Evolutionary conservation across 1,284 basidiomycete species (phyloP), one percentile per base, ranked within the genome.

Genomic region (Quambalaria eucalypti): DNA sequence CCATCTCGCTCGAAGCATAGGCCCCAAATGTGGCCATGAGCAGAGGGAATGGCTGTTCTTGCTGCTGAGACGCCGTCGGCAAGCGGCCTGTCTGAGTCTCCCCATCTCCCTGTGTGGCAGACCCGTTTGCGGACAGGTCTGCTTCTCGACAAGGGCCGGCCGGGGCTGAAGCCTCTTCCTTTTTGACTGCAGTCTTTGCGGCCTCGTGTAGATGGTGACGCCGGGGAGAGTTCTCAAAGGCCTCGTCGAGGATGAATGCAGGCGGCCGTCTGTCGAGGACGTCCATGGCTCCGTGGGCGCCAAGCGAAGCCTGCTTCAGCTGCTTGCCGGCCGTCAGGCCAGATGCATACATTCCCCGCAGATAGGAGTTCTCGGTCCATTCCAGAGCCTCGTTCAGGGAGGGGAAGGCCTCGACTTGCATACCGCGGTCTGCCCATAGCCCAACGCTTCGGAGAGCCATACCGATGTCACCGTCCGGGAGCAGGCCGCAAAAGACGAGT

Each of bases 381-480:
- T 97, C 92, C 78, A 97, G 82, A 0, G 91, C 92, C 73, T 96
- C 89, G 70, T 88, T 91, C 63, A 93, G 81, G 6, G 82, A 85
- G 53, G 80, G 81, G 73, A 96, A 95, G 14, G 92, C 78, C 77
- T 95, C 90, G 5, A 73, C 30, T 21, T 64, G 58, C 5, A 65
- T 52, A 30, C 59, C 65, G 1, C 52, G 44, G 21, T 74, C 71
- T 1, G 78, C 84, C 76, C 95, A 83, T 1, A 97, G 80, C 2
- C 83, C 86, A 0, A 89, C 87, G 38, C 59, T 66, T 12, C 66
- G 63, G 28, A 75, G 55, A 2, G 71, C 70, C 0, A 59, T 50
- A 1, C 68, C 73, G 6, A 74, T 64, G 4, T 74, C 71, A 38
- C 65, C 59, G 2, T 72, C 70, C 1, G 80, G 79, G 1, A 55